Percentiles rank a stretch among this genome's conserved stretches.
Evolutionary conservation across 2,329 filamentous ascomycete genomes (phyloP).

Genomic region (Canariomyces notabilis): DNA sequence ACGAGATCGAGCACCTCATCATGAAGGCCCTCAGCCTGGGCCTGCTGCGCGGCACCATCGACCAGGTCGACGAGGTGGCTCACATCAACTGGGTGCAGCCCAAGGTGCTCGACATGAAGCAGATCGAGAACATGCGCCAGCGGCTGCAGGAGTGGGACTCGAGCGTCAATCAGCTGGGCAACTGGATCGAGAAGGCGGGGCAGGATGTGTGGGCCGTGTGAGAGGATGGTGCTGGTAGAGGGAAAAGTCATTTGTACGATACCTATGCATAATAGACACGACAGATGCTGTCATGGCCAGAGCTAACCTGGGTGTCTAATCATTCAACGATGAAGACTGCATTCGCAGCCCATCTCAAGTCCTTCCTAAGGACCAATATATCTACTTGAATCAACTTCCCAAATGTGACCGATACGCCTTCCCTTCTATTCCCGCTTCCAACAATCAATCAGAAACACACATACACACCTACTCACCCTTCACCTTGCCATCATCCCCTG

Average conservation of each 20-base stretch:
- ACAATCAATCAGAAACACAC: too few relatives aligned
- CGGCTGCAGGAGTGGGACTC: slow-evolving; percentile 91
- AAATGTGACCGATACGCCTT: too few relatives aligned
- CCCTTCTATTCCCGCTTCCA: too few relatives aligned
- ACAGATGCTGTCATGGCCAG: background rate
- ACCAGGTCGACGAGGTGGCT: slow-evolving; percentile 91
- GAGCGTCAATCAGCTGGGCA: slow-evolving; percentile 90
- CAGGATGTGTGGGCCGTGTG: slow-evolving; percentile 83
- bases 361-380: too few relatives aligned
- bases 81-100: slow-evolving; percentile 99
- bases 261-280: slow-evolving; percentile 16
- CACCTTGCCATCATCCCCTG: slow-evolving; percentile 15
- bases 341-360: too few relatives aligned
- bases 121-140: slow-evolving; percentile 88
- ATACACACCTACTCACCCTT: background rate
- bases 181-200: slow-evolving; percentile 92
- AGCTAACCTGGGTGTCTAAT: too few relatives aligned
- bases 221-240: too few relatives aligned
- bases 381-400: too few relatives aligned
- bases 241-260: too few relatives aligned
- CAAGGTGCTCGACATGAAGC: slow-evolving; percentile 91
- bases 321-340: too few relatives aligned
- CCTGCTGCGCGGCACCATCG: slow-evolving; percentile 83
- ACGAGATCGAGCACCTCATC: slow-evolving; percentile 95
- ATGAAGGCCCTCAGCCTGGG: slow-evolving; percentile 99